A percentile compares a stretch with the other conserved stretches of the same genome.
phyloP scores from a whole-genome alignment of 2,329 filamentous ascomycete species.

The Cordyceps pruinosa region DNA sequence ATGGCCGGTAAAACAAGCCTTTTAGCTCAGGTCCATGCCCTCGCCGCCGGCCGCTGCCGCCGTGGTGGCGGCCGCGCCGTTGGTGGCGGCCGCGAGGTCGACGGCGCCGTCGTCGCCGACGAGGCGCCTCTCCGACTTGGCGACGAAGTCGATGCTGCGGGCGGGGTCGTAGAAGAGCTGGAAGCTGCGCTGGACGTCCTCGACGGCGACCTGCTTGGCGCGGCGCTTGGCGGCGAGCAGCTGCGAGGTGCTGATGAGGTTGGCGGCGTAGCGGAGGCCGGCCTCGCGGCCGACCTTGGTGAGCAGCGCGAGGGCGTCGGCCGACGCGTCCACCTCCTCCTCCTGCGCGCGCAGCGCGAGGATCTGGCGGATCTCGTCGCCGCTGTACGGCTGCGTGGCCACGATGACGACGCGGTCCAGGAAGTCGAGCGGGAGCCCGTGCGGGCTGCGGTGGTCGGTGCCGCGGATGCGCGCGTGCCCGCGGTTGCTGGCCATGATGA shows the following conservation, averaged over 20 bases:
- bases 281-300: conserved; percentile 95
- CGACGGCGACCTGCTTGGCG: conserved; percentile 73
- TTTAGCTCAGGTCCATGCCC: conserved; percentile 39
- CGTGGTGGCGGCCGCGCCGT: conserved; percentile 27
- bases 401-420: conserved; percentile 94
- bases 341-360: conserved; percentile 87
- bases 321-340: conserved; percentile 86
- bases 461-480: conserved; percentile 87
- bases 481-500: conserved; percentile 98
- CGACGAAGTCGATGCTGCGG: conserved; percentile 84
- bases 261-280: conserved; percentile 91
- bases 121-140: conserved; percentile 83
- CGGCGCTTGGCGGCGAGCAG: conserved; percentile 80
- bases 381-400: conserved; percentile 77
- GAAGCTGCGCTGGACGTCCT: conserved; percentile 91
- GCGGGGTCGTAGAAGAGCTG: conserved; percentile 85
- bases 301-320: conserved; percentile 84
- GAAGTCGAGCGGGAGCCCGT: conserved; percentile 92
- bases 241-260: conserved; percentile 91
- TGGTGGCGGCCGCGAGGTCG: conserved; percentile 54
- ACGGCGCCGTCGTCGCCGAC: conserved; percentile 83
- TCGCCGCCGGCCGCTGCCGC: conserved; percentile 26
- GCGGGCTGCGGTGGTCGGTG: conserved; percentile 86
- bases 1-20: too few relatives aligned
- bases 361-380: conserved; percentile 87